Percentiles rank a stretch among this genome's conserved stretches.
phyloP scores from a whole-genome alignment of 225 moss, liverwort and hornwort genomes.

The Neckera pumila region DNA sequence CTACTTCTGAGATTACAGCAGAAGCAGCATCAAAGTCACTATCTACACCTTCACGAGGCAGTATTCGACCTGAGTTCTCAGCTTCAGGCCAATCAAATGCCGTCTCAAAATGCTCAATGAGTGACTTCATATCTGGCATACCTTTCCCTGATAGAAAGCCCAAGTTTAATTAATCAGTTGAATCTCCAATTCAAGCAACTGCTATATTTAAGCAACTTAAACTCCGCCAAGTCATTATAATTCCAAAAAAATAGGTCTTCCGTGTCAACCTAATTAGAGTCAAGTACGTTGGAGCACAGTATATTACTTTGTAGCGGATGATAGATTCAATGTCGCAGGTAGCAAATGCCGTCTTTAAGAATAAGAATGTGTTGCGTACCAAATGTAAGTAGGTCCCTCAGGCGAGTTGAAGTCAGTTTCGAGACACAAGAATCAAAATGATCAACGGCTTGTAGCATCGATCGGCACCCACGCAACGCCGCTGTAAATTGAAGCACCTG shows the following conservation, averaged over 20 bases:
- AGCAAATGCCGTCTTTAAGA: background rate
- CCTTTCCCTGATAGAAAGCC: conserved; percentile 48
- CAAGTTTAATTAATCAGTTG: background rate
- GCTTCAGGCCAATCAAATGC: conserved; percentile 90
- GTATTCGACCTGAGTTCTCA: conserved; percentile 75
- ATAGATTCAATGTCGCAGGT: background rate
- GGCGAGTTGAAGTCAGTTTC: conserved; percentile 42
- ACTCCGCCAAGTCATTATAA: background rate
- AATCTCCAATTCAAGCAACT: background rate
- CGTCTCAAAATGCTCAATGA: conserved; percentile 65
- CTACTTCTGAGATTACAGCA: conserved; percentile 38
- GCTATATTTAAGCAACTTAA: background rate
- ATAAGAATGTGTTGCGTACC: conserved; percentile 31
- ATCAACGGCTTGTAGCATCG: conserved; percentile 56
- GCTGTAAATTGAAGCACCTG: conserved; percentile 75
- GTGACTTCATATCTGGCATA: conserved; percentile 59
- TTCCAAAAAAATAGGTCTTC: background rate
- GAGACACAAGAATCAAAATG: conserved; percentile 46
- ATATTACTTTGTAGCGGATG: background rate
- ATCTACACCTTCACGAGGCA: conserved; percentile 83
- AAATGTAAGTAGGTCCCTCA: conserved; percentile 56
- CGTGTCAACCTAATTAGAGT: background rate
- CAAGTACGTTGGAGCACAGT: background rate
- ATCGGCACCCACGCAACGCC: conserved; percentile 68
- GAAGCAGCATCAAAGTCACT: conserved; percentile 71